Evolutionary conservation across 75 land plant genomes (phyloP).

Genomic region (Sequoiadendron giganteum): DNA sequence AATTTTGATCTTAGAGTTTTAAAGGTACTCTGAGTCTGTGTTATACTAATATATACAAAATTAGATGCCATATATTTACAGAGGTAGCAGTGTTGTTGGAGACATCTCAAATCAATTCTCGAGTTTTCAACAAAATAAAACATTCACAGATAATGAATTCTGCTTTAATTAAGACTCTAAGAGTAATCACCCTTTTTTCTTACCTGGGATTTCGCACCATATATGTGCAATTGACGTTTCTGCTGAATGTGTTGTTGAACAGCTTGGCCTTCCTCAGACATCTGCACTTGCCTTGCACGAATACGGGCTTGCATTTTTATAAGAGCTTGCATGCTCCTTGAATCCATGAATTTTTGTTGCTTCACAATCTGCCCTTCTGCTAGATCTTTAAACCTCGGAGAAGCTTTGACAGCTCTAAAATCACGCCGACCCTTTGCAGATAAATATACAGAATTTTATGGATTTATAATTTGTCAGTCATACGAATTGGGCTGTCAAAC

Average conservation of each 20-base stretch:
- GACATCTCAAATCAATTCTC: neutral
- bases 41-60: too few relatives aligned
- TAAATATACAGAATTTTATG: neutral
- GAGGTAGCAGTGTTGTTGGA: neutral
- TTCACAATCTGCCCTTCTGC: slow-evolving; percentile 28
- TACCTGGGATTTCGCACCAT: slow-evolving; percentile 20
- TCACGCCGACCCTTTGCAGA: slow-evolving; percentile 30
- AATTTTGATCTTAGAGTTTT: too few relatives aligned
- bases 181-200: neutral
- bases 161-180: neutral
- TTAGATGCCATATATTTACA: too few relatives aligned
- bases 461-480: neutral
- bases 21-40: too few relatives aligned
- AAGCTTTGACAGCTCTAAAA: slow-evolving; percentile 33
- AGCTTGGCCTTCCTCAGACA: slow-evolving; percentile 44
- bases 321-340: slow-evolving; percentile 36
- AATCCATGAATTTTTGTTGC: slow-evolving; percentile 22
- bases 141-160: neutral
- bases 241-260: slow-evolving; percentile 29
- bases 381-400: slow-evolving; percentile 36
- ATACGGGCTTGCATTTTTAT: slow-evolving; percentile 33
- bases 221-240: slow-evolving; percentile 19
- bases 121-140: neutral
- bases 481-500: neutral
- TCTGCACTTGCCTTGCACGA: slow-evolving; percentile 37